Conservation (phyloP, 2,329 filamentous ascomycete species). For the Venturia carpophila region DNA sequence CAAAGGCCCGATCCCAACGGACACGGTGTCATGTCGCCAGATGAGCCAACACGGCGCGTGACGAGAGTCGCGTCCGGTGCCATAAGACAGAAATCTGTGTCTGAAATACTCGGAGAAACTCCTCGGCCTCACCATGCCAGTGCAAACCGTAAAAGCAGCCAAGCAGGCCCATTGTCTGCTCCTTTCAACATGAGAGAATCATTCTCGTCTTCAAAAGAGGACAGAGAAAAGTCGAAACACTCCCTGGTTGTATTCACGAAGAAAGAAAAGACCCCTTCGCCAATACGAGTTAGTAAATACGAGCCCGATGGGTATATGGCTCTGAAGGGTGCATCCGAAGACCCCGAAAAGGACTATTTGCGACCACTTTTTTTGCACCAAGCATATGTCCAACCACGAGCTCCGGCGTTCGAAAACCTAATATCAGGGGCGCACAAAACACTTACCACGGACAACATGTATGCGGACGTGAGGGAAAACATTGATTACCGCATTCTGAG, state of each 20-base stretch:
- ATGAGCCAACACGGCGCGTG: constrained; percentile 40
- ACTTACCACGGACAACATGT: constrained; percentile 74
- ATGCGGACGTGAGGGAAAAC: constrained; percentile 73
- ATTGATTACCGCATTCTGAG: constrained; percentile 82
- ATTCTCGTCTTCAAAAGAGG: neutral
- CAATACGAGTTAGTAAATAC: constrained; percentile 23
- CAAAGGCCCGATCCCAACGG: neutral
- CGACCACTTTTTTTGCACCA: constrained; percentile 52
- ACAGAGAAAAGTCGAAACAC: constrained; percentile 49
- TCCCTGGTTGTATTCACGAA: constrained; percentile 76
- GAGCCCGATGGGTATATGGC: constrained; percentile 34
- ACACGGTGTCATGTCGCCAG: neutral
- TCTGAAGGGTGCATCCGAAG: constrained; percentile 39
- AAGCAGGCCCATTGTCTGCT: neutral
- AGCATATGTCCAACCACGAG: constrained; percentile 49
- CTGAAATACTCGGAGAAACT: constrained; percentile 56
- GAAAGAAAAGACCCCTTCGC: constrained; percentile 30
- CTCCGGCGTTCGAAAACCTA: constrained; percentile 56
- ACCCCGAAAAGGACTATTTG: constrained; percentile 50
- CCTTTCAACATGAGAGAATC: constrained; percentile 12
- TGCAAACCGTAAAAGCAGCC: neutral
- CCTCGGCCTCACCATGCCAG: neutral
- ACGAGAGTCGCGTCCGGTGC: constrained; percentile 63
- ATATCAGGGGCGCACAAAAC: constrained; percentile 82
- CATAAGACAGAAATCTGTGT: constrained; percentile 63